Percentiles rank a stretch among this genome's conserved stretches.
Evolutionary conservation across 78 protist species (phyloP).

Genomic region (Monocercomonoides exilis): DNA sequence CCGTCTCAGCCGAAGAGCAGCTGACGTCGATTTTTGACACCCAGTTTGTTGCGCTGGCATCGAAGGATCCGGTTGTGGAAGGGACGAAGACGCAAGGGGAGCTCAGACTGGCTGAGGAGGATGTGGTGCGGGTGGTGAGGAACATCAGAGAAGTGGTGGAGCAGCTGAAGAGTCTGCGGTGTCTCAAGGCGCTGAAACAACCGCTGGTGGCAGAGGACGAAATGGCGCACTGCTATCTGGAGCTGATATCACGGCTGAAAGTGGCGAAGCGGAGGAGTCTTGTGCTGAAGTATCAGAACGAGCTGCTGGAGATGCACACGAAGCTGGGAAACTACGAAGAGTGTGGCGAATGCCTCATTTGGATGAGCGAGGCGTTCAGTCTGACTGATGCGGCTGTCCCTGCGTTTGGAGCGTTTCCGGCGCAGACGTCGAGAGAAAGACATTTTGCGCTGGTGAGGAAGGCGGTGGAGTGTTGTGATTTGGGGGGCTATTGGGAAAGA

Average conservation of each 20-base stretch:
- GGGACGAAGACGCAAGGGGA: too few relatives aligned
- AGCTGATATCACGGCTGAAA: neutral
- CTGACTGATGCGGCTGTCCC: neutral
- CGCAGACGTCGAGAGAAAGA: neutral
- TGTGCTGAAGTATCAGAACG: neutral
- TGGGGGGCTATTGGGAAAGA: neutral
- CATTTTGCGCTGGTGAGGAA: neutral
- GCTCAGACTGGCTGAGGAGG: too few relatives aligned
- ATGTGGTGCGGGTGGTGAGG: too few relatives aligned
- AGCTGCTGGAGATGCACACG: neutral
- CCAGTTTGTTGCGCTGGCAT: neutral
- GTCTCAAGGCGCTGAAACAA: neutral
- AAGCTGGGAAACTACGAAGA: neutral
- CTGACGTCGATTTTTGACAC: neutral
- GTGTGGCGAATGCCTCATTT: neutral
- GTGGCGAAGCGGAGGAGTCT: neutral
- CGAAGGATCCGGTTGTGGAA: too few relatives aligned
- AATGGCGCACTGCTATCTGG: neutral
- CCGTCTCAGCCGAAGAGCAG: neutral
- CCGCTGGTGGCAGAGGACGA: neutral
- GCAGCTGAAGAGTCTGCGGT: neutral
- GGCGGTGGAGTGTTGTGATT: neutral
- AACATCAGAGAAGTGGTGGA: too few relatives aligned
- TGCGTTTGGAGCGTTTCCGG: neutral
- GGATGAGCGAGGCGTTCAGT: neutral